phyloP scores from a whole-genome alignment of 164 flowering plant species.

The Annona cherimola region DNA sequence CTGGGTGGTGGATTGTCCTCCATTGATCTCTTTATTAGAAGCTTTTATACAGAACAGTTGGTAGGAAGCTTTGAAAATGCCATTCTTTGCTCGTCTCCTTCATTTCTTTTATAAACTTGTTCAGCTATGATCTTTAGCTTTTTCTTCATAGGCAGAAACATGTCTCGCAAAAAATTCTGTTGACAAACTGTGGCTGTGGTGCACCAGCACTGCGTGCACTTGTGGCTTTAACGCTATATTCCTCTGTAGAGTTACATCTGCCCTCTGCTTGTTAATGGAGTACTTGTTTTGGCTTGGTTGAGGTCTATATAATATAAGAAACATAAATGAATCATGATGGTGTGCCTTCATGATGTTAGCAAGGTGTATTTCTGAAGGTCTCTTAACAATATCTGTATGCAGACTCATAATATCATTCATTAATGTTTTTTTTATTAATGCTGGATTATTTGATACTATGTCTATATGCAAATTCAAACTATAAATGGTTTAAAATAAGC shows the following conservation, averaged over 20 bases:
- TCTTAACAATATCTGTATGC: background rate
- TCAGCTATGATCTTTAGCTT: background rate
- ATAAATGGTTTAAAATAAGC: background rate
- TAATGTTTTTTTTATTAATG: no score
- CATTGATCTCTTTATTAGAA: background rate
- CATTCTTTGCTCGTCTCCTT: background rate
- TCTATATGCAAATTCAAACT: background rate
- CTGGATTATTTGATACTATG: no score
- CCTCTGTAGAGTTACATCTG: background rate
- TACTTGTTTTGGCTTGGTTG: background rate
- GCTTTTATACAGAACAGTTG: background rate
- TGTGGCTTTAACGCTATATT: background rate
- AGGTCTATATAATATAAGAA: background rate
- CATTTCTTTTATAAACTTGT: background rate
- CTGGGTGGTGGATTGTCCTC: background rate
- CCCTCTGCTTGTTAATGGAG: background rate
- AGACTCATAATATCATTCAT: background rate
- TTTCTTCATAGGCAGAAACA: background rate
- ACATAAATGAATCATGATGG: background rate
- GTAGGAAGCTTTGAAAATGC: background rate
- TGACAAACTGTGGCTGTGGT: background rate
- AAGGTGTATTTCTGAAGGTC: background rate
- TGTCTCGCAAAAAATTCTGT: background rate
- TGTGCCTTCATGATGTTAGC: background rate
- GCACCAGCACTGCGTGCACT: background rate